phyloP scores from a whole-genome alignment of 495 filamentous ascomycete species.

The Poronia punctata region DNA sequence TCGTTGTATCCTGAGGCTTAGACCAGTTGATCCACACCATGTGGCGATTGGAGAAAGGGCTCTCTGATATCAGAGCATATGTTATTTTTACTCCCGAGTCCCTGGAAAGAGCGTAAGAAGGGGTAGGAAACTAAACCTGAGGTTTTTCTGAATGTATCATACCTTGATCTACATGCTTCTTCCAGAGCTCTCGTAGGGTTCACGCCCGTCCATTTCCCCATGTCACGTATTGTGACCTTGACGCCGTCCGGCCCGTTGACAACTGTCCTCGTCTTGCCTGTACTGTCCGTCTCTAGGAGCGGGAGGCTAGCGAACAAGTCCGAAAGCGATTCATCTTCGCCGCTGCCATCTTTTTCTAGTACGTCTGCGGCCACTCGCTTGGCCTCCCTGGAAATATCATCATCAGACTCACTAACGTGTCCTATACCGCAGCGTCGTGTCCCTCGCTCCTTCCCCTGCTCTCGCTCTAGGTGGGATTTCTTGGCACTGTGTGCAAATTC shows the following conservation, averaged over 20 bases:
- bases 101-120: slow-evolving; percentile 31
- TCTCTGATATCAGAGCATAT: slow-evolving; percentile 61
- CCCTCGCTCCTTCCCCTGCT: slow-evolving; percentile 22
- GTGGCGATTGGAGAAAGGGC: slow-evolving; percentile 66
- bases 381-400: slow-evolving; percentile 45
- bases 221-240: slow-evolving; percentile 62
- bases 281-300: slow-evolving; percentile 49
- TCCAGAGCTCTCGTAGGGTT: slow-evolving; percentile 68
- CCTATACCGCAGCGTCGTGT: too few relatives aligned
- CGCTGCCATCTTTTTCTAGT: slow-evolving; percentile 42
- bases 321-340: slow-evolving; percentile 46
- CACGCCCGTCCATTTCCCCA: slow-evolving; percentile 71
- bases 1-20: slow-evolving; percentile 58
- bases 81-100: slow-evolving; percentile 59
- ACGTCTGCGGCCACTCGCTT: slow-evolving; percentile 43
- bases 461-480: slow-evolving; percentile 24
- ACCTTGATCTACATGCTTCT: slow-evolving; percentile 80
- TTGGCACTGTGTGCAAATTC: slow-evolving; percentile 39
- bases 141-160: slow-evolving; percentile 18
- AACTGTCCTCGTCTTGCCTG: slow-evolving; percentile 45
- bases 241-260: slow-evolving; percentile 43
- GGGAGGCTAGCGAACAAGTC: slow-evolving; percentile 67
- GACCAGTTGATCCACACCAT: slow-evolving; percentile 73
- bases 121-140: not conserved
- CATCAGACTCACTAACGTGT: slow-evolving; percentile 24